Conservation (phyloP, 108 stramenopile genomes). For the Nitzschia sp. region DNA sequence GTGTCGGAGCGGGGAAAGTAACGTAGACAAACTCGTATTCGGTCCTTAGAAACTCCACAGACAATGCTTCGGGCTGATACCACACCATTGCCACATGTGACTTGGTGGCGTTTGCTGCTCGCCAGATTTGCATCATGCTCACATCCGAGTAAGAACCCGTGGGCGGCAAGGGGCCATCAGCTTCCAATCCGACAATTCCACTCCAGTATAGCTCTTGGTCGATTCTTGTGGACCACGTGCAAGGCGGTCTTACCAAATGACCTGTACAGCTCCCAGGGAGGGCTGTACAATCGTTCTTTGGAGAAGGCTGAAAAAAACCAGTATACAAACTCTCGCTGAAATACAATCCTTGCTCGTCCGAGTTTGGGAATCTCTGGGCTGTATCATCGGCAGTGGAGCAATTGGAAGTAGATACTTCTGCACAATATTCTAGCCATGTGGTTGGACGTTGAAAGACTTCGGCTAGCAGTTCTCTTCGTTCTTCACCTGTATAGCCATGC, state of each 20-base stretch:
- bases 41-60: constrained; percentile 18
- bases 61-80: constrained; percentile 35
- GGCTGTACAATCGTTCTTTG: constrained; percentile 27
- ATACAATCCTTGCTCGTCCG: constrained; percentile 14
- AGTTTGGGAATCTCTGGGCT: constrained; percentile 11
- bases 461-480: constrained; percentile 25
- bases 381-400: constrained; percentile 29
- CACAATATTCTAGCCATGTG: constrained; percentile 48
- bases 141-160: constrained; percentile 37
- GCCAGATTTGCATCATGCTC: constrained; percentile 39
- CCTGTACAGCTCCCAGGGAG: constrained; percentile 28
- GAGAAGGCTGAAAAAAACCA: constrained; percentile 29
- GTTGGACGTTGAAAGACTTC: constrained; percentile 39
- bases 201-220: constrained; percentile 35
- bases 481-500: constrained; percentile 33
- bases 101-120: constrained; percentile 45
- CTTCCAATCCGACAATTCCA: constrained; percentile 21
- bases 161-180: constrained; percentile 21
- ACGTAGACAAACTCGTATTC: constrained; percentile 30
- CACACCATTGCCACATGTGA: constrained; percentile 38
- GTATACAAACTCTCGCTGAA: constrained; percentile 19
- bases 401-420: constrained; percentile 22
- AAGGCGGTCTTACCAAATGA: constrained; percentile 23
- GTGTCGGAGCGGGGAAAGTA: constrained; percentile 15
- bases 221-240: constrained; percentile 18